Evolutionary conservation across 2,329 filamentous ascomycete species (phyloP), one percentile per base, ranked within the genome.

Genomic region (Pyrenophora teres): DNA sequence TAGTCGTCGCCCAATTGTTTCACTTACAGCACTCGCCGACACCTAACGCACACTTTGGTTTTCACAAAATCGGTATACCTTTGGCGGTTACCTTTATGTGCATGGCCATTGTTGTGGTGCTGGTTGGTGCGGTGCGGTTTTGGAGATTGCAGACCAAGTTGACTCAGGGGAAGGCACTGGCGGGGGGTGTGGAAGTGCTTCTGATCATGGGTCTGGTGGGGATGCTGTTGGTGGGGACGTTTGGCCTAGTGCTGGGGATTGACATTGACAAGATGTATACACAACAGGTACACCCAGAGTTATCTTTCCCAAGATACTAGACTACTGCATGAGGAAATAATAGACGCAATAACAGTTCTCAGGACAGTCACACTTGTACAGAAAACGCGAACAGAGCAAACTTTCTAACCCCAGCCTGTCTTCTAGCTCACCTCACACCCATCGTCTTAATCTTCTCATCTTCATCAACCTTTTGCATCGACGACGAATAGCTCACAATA

Each of bases 1-100:
- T 87, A 2, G 62, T 84, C 3, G 80, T 87, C 23, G 84, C 87
- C 0, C 88, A 91, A 65, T 80, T 91, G 6, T 89, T 89, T 62
- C 78, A 81, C 16, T 76, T 87, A 3, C 80, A 87, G 63, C 77
- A 84, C 25, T 67, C 77, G 21, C 65, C 76, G 7, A 63, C 73
- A 13, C 75, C 73, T 1, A 61, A 74, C 32, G 70, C 72, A 2
- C 71, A 74, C 9, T 81, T 88, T 51, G 83, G 84, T 1, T 90
- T 84, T 66, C 83, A 78, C 52, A 71, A 79, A 9, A 74, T 88
- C 2, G 86, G 86, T 2, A 81, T 82, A 48, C 86, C 87, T 0
- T 71, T 91, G 4, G 72, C 78, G 3, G 77, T 73, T 9, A 69
- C 78, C 5, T 79, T 81, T 45, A 80, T 83, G 33, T 67, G 52